phyloP scores from a whole-genome alignment of 176 grass and related monocot genomes.

The Chloris gayana region DNA sequence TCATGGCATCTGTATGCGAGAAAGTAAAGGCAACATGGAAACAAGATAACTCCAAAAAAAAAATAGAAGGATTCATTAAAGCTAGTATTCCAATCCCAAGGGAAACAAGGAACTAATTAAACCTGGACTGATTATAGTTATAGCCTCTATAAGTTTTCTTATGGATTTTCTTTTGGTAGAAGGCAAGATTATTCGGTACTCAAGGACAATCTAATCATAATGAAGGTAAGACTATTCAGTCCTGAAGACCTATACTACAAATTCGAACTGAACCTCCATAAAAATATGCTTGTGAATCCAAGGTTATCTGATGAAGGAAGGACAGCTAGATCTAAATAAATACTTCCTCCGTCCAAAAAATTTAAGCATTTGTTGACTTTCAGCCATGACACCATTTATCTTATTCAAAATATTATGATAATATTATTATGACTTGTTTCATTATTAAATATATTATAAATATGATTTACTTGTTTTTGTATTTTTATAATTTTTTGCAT shows the following conservation, averaged over 20 bases:
- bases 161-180: conserved; percentile 7
- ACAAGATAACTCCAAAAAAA: neutral
- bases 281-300: neutral
- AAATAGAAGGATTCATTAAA: conserved; percentile 2
- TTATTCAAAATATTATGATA: no score
- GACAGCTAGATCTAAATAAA: neutral
- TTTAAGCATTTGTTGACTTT: no score
- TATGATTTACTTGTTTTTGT: no score
- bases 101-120: neutral
- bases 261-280: neutral
- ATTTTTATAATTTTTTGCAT: no score
- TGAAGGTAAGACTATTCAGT: neutral
- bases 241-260: neutral
- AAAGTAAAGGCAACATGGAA: neutral
- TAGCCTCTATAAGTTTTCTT: neutral
- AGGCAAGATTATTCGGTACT: neutral
- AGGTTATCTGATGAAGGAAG: neutral
- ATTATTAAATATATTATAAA: no score
- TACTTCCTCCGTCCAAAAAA: no score
- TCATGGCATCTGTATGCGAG: conserved; percentile 5
- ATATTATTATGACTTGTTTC: no score
- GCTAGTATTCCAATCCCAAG: conserved; percentile 11
- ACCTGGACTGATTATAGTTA: conserved; percentile 12
- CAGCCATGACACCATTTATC: no score
- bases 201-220: conserved; percentile 6